phyloP scores from a whole-genome alignment of 345 rosid genomes.

The Hevea brasiliensis region DNA sequence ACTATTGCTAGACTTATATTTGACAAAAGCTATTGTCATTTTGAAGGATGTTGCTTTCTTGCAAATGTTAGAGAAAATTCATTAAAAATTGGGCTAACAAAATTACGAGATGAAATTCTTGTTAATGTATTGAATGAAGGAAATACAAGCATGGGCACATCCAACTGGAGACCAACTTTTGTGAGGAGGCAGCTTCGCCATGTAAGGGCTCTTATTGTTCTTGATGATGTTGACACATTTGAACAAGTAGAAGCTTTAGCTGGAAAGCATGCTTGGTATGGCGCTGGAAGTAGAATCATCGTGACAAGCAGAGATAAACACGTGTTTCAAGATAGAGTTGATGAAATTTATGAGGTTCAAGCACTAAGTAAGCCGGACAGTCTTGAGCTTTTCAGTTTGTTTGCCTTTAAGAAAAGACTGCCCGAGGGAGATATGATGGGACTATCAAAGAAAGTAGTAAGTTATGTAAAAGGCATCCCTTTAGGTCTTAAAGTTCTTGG shows the following conservation, averaged over 20 bases:
- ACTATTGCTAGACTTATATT: neutral
- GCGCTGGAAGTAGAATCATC: neutral
- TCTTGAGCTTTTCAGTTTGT: neutral
- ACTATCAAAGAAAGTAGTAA: neutral
- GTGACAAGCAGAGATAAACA: neutral
- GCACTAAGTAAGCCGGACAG: neutral
- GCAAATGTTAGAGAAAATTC: neutral
- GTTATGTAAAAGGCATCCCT: neutral
- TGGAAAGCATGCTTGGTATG: constrained; percentile 2
- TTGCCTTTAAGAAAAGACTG: neutral
- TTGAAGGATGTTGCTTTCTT: neutral
- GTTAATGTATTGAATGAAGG: too few species aligned
- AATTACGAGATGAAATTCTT: too few species aligned
- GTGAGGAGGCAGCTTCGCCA: constrained; percentile 2
- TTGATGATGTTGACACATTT: constrained; percentile 18
- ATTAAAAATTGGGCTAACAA: too few species aligned
- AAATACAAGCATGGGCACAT: neutral
- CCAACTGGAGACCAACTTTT: constrained; percentile 13
- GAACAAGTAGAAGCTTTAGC: neutral
- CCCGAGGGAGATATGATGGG: neutral
- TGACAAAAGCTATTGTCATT: neutral
- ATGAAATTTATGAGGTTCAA: neutral
- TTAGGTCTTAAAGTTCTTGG: constrained; percentile 4
- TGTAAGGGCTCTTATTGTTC: constrained; percentile 30
- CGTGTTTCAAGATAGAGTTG: neutral